These are phyloP conservation scores for Volvariella volvacea DNA, from an alignment of 1,284 basidiomycete genomes.

Conservation along the genomic window DNA sequence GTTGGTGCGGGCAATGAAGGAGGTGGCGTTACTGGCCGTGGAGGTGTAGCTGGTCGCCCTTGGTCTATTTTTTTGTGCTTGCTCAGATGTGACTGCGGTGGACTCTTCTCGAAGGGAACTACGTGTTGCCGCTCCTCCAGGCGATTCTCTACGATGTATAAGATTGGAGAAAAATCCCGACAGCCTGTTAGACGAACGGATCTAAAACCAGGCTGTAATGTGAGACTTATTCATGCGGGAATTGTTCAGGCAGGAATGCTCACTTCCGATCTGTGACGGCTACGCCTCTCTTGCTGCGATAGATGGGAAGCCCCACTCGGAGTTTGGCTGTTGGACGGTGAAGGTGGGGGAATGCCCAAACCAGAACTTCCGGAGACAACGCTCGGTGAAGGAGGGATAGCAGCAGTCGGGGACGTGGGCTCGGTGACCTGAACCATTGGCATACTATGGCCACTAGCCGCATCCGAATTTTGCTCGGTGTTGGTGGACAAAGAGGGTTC, in stretches of 20 bases:
- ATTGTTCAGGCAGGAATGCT: constrained; percentile 10
- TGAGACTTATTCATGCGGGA: constrained; percentile 5
- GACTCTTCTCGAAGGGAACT: constrained; percentile 21
- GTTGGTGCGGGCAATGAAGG: constrained; percentile 63
- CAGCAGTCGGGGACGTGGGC: constrained; percentile 15
- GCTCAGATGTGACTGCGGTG: constrained; percentile 3
- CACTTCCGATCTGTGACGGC: constrained; percentile 46
- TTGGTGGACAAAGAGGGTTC: constrained; percentile 24
- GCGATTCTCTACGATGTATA: constrained; percentile 61
- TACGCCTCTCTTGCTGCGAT: constrained; percentile 24
- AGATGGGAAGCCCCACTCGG: constrained; percentile 20
- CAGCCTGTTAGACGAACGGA: constrained; percentile 60
- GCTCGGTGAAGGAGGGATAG: constrained; percentile 17
- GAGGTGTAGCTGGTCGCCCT: constrained; percentile 15
- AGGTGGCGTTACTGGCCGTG: constrained; percentile 58
- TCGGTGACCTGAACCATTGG: constrained; percentile 46
- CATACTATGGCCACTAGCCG: constrained; percentile 51
- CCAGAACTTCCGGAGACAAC: constrained; percentile 19
- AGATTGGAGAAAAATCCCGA: constrained; percentile 78
- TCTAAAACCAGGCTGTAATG: constrained; percentile 36
- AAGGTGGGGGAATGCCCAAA: constrained; percentile 15
- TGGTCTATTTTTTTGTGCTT: constrained; percentile 7
- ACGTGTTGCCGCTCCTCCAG: constrained; percentile 21
- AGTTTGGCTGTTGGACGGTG: constrained; percentile 18
- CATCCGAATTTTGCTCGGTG: constrained; percentile 32